phyloP scores from a whole-genome alignment of 257 asterid species.

The Euphrasia confusa region DNA sequence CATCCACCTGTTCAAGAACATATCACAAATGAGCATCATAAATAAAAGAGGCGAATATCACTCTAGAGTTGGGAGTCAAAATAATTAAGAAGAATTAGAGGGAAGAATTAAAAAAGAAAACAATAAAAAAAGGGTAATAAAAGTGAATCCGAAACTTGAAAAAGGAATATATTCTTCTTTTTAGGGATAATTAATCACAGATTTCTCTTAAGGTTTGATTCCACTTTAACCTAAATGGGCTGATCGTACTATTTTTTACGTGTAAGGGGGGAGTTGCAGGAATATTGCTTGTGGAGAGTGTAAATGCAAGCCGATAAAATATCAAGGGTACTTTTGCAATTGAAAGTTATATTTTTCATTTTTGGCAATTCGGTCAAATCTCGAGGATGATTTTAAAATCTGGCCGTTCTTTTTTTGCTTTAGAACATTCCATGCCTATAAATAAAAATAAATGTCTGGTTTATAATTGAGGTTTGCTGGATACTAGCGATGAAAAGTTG shows the following conservation, averaged over 20 bases:
- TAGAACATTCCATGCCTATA: too few species aligned
- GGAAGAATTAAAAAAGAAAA: neutral
- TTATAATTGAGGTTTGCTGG: too few species aligned
- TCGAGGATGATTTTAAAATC: neutral
- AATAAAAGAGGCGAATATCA: neutral
- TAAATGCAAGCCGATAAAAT: neutral
- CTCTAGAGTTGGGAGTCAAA: neutral
- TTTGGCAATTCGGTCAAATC: neutral
- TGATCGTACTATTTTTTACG: too few species aligned
- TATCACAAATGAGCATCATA: neutral
- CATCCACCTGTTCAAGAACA: constrained; percentile 63
- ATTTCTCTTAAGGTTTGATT: too few species aligned
- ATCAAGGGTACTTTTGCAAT: neutral
- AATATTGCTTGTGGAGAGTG: neutral
- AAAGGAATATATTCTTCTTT: neutral
- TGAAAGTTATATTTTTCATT: too few species aligned
- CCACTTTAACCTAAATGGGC: neutral
- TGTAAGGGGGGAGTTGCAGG: neutral
- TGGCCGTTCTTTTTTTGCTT: too few species aligned
- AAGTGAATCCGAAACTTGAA: neutral
- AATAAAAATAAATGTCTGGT: too few species aligned
- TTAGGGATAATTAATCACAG: neutral
- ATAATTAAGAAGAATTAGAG: neutral
- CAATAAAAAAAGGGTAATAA: neutral
- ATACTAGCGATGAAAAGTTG: neutral